A percentile compares a stretch with the other conserved stretches of the same genome.
phyloP scores from a whole-genome alignment of 768 basidiomycete genomes.

The Termitomyces sp. region DNA sequence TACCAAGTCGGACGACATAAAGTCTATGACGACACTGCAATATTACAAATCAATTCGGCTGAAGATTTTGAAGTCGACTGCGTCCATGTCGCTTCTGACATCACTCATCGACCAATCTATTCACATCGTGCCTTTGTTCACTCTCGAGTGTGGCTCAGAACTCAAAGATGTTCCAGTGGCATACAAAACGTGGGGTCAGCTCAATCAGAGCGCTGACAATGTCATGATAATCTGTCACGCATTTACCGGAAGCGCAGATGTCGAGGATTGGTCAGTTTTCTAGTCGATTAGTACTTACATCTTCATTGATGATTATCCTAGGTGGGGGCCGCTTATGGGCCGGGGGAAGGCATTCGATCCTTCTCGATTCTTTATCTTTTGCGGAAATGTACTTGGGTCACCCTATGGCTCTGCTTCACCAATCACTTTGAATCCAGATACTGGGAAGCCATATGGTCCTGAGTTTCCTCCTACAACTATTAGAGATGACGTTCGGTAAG shows the following conservation, averaged over 20 bases:
- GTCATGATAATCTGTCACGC: conserved; percentile 99
- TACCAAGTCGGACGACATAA: no score
- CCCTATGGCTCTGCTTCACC: conserved; percentile 95
- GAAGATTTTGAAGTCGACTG: no score
- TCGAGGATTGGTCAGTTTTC: conserved; percentile 86
- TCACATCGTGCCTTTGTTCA: conserved; percentile 64
- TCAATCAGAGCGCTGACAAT: conserved; percentile 77
- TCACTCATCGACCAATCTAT: conserved; percentile 36
- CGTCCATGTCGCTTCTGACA: conserved; percentile 9
- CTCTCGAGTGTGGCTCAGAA: conserved; percentile 71
- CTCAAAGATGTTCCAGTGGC: conserved; percentile 82
- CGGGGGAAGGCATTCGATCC: conserved; percentile 87
- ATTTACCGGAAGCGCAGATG: conserved; percentile 94
- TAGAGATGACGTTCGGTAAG: conserved; percentile 86
- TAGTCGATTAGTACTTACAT: neutral
- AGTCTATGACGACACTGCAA: no score
- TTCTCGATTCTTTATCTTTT: conserved; percentile 72
- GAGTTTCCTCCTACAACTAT: conserved; percentile 91
- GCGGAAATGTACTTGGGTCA: conserved; percentile 54
- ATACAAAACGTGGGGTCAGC: conserved; percentile 93
- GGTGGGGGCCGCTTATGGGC: conserved; percentile 98
- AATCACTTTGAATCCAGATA: conserved; percentile 75
- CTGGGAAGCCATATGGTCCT: conserved; percentile 77
- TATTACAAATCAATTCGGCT: no score
- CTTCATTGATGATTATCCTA: conserved; percentile 20